Conservation (phyloP, 306 rosid species). For the Acacia acuminata region DNA sequence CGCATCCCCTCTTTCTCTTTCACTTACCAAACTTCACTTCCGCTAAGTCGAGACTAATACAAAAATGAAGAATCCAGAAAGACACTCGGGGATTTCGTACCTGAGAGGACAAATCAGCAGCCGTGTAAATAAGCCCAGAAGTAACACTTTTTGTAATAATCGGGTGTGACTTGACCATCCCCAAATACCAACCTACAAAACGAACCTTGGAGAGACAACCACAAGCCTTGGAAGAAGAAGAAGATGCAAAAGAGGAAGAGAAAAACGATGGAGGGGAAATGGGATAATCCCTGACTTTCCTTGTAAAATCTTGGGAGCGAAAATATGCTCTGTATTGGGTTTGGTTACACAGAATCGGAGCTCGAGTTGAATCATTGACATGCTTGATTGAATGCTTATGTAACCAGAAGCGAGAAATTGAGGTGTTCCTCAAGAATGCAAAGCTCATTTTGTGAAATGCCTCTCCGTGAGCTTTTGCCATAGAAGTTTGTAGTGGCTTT, state of each 20-base stretch:
- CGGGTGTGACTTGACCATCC: slow-evolving; percentile 52
- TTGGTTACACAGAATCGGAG: slow-evolving; percentile 26
- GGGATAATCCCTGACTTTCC: slow-evolving; percentile 40
- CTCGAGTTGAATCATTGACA: slow-evolving; percentile 2
- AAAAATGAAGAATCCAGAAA: slow-evolving; percentile 1
- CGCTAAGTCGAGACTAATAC: neutral
- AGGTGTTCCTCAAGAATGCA: slow-evolving; percentile 29
- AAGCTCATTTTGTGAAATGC: slow-evolving; percentile 23
- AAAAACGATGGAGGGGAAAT: slow-evolving; percentile 40
- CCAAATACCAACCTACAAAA: slow-evolving; percentile 65
- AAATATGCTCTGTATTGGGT: slow-evolving; percentile 32
- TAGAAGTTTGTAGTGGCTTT: neutral
- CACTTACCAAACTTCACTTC: neutral
- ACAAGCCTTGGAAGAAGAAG: slow-evolving; percentile 28
- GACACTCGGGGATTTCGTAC: slow-evolving; percentile 1
- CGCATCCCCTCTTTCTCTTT: neutral
- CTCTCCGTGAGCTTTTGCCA: neutral
- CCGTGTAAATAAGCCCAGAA: slow-evolving; percentile 56
- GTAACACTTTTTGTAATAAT: slow-evolving; percentile 62
- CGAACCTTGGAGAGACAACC: slow-evolving; percentile 31
- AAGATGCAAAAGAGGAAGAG: slow-evolving; percentile 35
- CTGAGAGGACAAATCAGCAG: slow-evolving; percentile 77
- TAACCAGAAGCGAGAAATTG: slow-evolving; percentile 21
- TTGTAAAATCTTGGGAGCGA: slow-evolving; percentile 41
- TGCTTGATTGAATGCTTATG: slow-evolving; percentile 16